Conservation (phyloP, 1,284 basidiomycete species). For the Cryptococcus sp. region DNA sequence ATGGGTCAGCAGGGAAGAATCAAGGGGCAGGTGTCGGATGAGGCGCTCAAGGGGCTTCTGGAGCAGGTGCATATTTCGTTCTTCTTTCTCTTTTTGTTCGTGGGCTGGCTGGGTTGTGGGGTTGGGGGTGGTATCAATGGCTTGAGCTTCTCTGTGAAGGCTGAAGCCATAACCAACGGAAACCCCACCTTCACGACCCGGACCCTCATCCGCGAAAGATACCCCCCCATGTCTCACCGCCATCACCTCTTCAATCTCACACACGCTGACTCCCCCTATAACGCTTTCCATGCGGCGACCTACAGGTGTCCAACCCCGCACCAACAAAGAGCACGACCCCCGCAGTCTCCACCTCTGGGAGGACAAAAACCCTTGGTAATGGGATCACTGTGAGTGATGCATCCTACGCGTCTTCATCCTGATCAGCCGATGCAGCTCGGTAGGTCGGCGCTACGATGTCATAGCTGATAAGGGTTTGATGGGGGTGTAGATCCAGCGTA, state of each 20-base stretch:
- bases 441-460: neutral
- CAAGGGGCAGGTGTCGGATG: constrained; percentile 76
- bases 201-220: no score
- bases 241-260: neutral
- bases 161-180: neutral
- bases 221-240: no score
- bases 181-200: no score
- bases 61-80: constrained; percentile 68
- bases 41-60: constrained; percentile 83
- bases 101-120: no score
- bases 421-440: no score
- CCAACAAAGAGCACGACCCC: constrained; percentile 29
- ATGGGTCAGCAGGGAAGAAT: constrained; percentile 95
- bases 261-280: no score
- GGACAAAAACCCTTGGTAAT: constrained; percentile 41
- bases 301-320: constrained; percentile 40
- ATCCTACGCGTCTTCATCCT: no score
- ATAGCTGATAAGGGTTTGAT: no score
- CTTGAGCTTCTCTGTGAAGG: no score
- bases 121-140: no score
- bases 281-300: no score
- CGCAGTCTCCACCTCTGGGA: constrained; percentile 14
- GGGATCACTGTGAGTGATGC: constrained; percentile 45
- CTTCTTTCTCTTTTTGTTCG: no score
- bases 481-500: constrained; percentile 45